Evolutionary conservation across 495 filamentous ascomycete species (phyloP).

Genomic region (Cercophora samala): DNA sequence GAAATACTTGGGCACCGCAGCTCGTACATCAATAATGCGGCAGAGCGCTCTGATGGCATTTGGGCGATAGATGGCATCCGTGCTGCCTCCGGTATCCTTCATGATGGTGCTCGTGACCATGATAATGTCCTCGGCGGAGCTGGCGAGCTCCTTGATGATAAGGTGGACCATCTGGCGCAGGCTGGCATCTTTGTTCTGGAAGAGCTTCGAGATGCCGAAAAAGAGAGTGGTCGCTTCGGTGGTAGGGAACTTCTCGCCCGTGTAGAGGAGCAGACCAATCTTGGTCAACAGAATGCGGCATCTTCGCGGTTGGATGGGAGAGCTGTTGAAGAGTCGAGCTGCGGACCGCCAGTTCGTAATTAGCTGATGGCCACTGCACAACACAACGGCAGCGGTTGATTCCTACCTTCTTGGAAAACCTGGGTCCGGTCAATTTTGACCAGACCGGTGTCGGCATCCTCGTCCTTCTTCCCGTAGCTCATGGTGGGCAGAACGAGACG

Average conservation of each 20-base stretch:
- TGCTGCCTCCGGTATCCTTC: constrained; percentile 97
- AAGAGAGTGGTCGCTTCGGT: constrained; percentile 98
- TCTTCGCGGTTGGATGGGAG: constrained; percentile 89
- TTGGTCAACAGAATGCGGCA: constrained; percentile 96
- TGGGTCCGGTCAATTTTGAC: constrained; percentile 97
- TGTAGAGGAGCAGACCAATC: constrained; percentile 94
- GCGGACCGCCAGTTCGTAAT: constrained; percentile 25
- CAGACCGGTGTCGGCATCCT: constrained; percentile 88
- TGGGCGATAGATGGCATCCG: constrained; percentile 90
- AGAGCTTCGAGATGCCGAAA: constrained; percentile 99
- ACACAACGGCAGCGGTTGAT: background rate
- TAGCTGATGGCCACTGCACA: constrained; percentile 13
- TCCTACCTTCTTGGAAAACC: constrained; percentile 96
- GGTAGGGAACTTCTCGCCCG: constrained; percentile 91
- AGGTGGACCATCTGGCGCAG: constrained; percentile 99
- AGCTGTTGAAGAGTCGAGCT: constrained; percentile 97
- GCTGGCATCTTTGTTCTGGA: constrained; percentile 98
- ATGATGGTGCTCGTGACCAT: constrained; percentile 99
- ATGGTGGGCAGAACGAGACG: constrained; percentile 52
- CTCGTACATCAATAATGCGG: constrained; percentile 89
- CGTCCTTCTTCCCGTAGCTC: constrained; percentile 98
- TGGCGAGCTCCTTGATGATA: constrained; percentile 92
- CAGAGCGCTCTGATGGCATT: constrained; percentile 97
- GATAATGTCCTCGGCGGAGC: constrained; percentile 97
- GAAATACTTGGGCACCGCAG: background rate